A percentile compares a stretch with the other conserved stretches of the same genome.
Evolutionary conservation across 208 protist species (phyloP).

Genomic region (Leptomonas seymouri): DNA sequence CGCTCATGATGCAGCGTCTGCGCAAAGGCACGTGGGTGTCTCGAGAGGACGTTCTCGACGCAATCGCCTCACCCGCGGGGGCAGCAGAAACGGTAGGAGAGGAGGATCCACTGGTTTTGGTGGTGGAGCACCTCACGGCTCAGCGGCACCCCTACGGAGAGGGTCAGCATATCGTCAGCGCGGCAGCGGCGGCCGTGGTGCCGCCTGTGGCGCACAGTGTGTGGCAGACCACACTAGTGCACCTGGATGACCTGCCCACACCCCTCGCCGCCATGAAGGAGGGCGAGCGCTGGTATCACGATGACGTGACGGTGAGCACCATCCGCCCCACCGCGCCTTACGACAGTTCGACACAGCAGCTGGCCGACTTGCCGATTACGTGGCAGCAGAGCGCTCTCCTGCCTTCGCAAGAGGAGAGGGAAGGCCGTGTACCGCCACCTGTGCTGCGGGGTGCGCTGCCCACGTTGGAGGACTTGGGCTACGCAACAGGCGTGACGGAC

Average conservation of each 20-base stretch:
- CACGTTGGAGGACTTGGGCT: slow-evolving; percentile 75
- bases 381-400: slow-evolving; percentile 35
- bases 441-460: slow-evolving; percentile 63
- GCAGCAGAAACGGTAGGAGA: background rate
- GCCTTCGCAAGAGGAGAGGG: slow-evolving; percentile 40
- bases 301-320: slow-evolving; percentile 74
- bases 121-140: slow-evolving; percentile 30
- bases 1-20: slow-evolving; percentile 43
- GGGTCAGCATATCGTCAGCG: background rate
- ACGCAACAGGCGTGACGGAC: slow-evolving; percentile 35
- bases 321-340: slow-evolving; percentile 84
- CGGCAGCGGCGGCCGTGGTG: slow-evolving; percentile 1
- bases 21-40: slow-evolving; percentile 48
- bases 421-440: slow-evolving; percentile 36
- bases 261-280: slow-evolving; percentile 81
- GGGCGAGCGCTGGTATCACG: slow-evolving; percentile 89
- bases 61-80: background rate
- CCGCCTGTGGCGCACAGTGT: slow-evolving; percentile 60
- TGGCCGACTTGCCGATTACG: slow-evolving; percentile 35
- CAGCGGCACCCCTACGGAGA: slow-evolving; percentile 14
- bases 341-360: slow-evolving; percentile 44
- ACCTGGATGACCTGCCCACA: slow-evolving; percentile 87
- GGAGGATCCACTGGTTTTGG: slow-evolving; percentile 32
- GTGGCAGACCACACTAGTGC: slow-evolving; percentile 90
- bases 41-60: slow-evolving; percentile 16